Percentiles rank a stretch among this genome's conserved stretches.
phyloP scores from a whole-genome alignment of 495 filamentous ascomycete genomes.

The Neurospora sp. region DNA sequence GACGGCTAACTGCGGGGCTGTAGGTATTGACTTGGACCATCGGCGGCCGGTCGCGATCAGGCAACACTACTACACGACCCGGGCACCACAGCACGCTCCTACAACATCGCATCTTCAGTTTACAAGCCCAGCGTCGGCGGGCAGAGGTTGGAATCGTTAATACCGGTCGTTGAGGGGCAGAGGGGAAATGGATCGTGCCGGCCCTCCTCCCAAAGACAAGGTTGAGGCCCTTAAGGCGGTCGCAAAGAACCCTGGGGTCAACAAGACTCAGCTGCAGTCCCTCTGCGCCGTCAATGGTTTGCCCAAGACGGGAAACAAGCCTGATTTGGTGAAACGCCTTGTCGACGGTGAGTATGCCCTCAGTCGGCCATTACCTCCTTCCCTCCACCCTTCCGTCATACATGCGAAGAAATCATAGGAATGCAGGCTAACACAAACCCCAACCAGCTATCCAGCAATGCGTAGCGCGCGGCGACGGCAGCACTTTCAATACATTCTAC shows the following conservation, averaged over 20 bases:
- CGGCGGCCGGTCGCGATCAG: not conserved
- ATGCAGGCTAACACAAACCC: not conserved
- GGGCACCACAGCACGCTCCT: not conserved
- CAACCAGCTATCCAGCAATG: slow-evolving; percentile 12
- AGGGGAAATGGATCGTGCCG: not conserved
- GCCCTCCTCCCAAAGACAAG: slow-evolving; percentile 18
- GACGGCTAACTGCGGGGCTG: no score
- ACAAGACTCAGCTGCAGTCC: slow-evolving; percentile 62
- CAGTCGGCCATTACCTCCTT: not conserved
- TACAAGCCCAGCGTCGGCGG: not conserved
- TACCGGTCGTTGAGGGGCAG: not conserved
- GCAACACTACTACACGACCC: not conserved
- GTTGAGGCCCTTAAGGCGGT: slow-evolving; percentile 27
- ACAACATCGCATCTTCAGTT: not conserved
- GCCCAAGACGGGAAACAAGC: slow-evolving; percentile 69
- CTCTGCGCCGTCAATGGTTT: slow-evolving; percentile 63
- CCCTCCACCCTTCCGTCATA: not conserved
- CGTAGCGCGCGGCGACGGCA: slow-evolving; percentile 4
- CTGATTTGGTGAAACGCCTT: slow-evolving; percentile 64
- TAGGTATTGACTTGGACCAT: not conserved
- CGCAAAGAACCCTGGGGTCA: slow-evolving; percentile 24
- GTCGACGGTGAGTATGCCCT: slow-evolving; percentile 45
- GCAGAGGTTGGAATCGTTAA: not conserved
- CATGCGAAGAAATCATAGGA: not conserved
- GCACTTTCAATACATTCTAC: slow-evolving; percentile 6